Base-by-base conservation (phyloP, 1,284 basidiomycete genomes). In the Apiotrichum montevideense region DNA sequence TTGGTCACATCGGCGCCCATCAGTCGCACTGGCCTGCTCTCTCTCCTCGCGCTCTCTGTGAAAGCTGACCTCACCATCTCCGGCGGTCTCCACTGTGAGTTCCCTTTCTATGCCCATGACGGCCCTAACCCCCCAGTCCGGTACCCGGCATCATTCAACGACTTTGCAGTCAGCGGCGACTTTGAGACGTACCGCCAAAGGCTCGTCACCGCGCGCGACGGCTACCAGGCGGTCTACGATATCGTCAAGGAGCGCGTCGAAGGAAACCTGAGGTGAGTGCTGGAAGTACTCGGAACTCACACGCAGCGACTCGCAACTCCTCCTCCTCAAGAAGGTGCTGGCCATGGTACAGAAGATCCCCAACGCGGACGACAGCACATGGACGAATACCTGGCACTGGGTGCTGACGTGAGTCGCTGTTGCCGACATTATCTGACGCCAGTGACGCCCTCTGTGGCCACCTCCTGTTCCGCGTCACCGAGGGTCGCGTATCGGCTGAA, bases 311-410 rank as follows among this genome's bases (percentile, higher is more conserved):
- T 82, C 90, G 64, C 96, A 98, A 77, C 85, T 87, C 29, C 82
- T 89, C 44, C 80, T 97, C 11, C 81, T 99, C 44, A 87, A 92
- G 77, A 96, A 98, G 78, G 90, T 90, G 1, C 78, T 97, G 39
- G 84, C 84, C 10, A 90, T 96, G 35, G 81, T 85, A 3, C 73
- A 83, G 1, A 82, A 84, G 43, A 69, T 78, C 3, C 73, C 77
- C 0, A 69, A 68, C 14, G 80, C 82, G 4, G 79, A 80, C 13
- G 84, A 83, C 43, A 80, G 81, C 4, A 84, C 88, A 1, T 97
- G 93, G 95, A 98, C 92, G 78, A 98, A 93, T 74, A 92, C 88
- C 68, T 98, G 95, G 95, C 93, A 98, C 76, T 98, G 93, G 93
- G 93, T 95, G 69, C 78, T 96, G 29, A 63, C 71, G 73, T 76